A percentile compares a stretch with the other conserved stretches of the same genome.
phyloP scores from a whole-genome alignment of 768 basidiomycete species.

The Pulveroboletus sp. region DNA sequence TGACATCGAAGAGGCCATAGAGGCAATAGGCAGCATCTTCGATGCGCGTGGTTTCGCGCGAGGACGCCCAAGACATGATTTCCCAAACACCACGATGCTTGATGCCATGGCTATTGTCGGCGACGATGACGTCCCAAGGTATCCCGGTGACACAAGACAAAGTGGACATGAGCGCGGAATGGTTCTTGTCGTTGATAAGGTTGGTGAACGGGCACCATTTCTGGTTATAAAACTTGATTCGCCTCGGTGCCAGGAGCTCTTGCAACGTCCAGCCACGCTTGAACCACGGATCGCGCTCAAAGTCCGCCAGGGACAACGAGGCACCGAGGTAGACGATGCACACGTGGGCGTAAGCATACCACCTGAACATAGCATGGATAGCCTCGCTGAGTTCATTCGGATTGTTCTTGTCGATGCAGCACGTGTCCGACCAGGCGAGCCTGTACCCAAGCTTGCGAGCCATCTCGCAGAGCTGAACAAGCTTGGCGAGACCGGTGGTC shows the following conservation, averaged over 20 bases:
- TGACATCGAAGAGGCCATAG: slow-evolving; percentile 25
- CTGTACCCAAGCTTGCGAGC: slow-evolving; percentile 18
- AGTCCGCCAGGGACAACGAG: slow-evolving; percentile 12
- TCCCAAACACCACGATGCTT: slow-evolving; percentile 17
- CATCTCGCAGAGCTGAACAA: slow-evolving; percentile 19
- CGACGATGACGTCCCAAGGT: slow-evolving; percentile 11
- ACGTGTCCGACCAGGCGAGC: slow-evolving; percentile 30
- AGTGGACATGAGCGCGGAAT: slow-evolving; percentile 3
- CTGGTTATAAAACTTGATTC: slow-evolving; percentile 24
- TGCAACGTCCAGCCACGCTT: slow-evolving; percentile 23
- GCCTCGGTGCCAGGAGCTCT: slow-evolving; percentile 26
- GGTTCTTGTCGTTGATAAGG: slow-evolving; percentile 15
- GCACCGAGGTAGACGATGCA: slow-evolving; percentile 26
- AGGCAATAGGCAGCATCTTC: slow-evolving; percentile 31
- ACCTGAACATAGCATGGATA: slow-evolving; percentile 31
- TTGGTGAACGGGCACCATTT: slow-evolving; percentile 19
- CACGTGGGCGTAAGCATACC: slow-evolving; percentile 29
- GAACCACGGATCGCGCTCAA: slow-evolving; percentile 26
- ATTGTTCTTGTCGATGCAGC: slow-evolving; percentile 29
- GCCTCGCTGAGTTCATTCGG: slow-evolving; percentile 29
- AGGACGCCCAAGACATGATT: slow-evolving; percentile 31
- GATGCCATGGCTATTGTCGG: slow-evolving; percentile 20
- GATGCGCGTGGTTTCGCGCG: slow-evolving; percentile 24
- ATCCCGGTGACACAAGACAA: slow-evolving; percentile 19
- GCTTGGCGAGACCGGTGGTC: slow-evolving; percentile 13